Base-by-base conservation (phyloP, 2,329 filamentous ascomycete genomes). In the Fusarium cicatricum region DNA sequence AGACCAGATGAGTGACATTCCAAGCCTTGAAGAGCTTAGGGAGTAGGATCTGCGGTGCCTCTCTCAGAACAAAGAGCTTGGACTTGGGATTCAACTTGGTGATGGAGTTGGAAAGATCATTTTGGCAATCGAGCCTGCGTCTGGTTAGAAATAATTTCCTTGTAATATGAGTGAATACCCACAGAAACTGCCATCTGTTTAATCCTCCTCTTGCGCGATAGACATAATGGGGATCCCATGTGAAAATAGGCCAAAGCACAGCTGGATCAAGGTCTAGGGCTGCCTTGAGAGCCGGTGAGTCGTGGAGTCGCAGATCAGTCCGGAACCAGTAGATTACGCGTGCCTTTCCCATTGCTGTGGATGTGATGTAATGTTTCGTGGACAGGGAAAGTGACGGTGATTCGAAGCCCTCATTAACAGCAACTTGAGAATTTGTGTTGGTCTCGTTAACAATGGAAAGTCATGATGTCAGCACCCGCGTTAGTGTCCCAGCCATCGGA, bases 211-310 rank as follows among this genome's bases (percentile, higher is more conserved):
- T 82, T 1, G 87, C 85, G 28, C 82, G 82, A 70, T 91, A 92
- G 21, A 92, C 88, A 70, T 92, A 92, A 71, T 92, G 88, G 52
- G 89, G 89, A 70, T 92, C 90, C 88, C 89, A 93, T 2, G 87
- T 91, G 81, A 90, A 93, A 39, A 92, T 83, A 1, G 89, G 90
- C 78, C 88, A 92, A 21, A 93, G 77, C 16, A 82, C 85, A 46
- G 83, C 82, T 2, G 90, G 88, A 1, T 89, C 79, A 7, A 92
- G 78, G 53, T 89, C 87, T 8, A 93, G 74, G 1, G 90, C 90
- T 2, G 89, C 88, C 70, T 87, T 82, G 21, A 93, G 77, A 1
- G 89, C 89, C 9, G 89, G 89, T 1, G 88, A 91, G 72, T 92
- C 90, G 74, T 92, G 89, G 3, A 93, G 82, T 16, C 90, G 86